Evolutionary conservation across 2,329 filamentous ascomycete genomes (phyloP).

Genomic region (Colletotrichum sp.): DNA sequence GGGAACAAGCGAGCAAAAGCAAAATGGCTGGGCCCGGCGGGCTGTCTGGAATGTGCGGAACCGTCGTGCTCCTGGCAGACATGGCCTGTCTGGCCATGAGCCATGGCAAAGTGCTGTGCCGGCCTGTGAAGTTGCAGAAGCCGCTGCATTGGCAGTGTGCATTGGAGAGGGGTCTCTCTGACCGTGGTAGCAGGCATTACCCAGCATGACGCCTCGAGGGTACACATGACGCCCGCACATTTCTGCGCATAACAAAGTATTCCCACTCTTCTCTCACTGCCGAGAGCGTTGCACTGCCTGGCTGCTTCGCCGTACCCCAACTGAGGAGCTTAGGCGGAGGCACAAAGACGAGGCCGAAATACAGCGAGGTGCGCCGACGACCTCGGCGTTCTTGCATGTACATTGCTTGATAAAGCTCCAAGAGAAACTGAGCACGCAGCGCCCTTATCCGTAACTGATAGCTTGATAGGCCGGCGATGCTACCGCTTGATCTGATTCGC

Average conservation of each 20-base stretch:
- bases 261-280: conserved; percentile 2
- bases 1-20: conserved; percentile 21
- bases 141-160: conserved; percentile 11
- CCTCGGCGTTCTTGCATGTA: not conserved
- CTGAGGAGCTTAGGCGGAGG: not conserved
- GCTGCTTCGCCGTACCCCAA: not conserved
- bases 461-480: not conserved
- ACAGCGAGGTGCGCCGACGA: not conserved
- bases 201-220: not conserved
- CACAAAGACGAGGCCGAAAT: not conserved
- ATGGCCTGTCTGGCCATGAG: not conserved
- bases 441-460: not conserved
- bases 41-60: conserved; percentile 20
- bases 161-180: conserved; percentile 1
- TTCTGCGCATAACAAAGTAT: conserved; percentile 16
- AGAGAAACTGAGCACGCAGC: not conserved
- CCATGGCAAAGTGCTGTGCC: not conserved
- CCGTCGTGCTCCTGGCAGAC: conserved; percentile 4
- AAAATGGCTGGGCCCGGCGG: conserved; percentile 18
- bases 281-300: conserved; percentile 11
- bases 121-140: conserved; percentile 6
- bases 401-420: not conserved
- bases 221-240: conserved; percentile 5
- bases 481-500: not conserved
- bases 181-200: conserved; percentile 13